Base-by-base conservation (phyloP, 1,139 yeast genomes). In the Insectozyma bohioensis region DNA sequence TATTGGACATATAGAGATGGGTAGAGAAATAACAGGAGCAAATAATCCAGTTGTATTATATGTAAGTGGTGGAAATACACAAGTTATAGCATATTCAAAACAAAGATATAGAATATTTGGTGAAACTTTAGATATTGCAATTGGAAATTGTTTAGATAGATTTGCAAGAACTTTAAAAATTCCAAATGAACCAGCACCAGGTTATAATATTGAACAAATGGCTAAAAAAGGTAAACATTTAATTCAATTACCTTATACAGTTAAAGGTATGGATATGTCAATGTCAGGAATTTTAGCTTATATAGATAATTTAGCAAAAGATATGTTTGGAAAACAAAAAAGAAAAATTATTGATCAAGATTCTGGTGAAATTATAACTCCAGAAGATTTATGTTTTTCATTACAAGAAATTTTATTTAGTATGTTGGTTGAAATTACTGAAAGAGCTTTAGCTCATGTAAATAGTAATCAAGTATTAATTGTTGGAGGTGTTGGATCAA, bases 1-100 rank as follows among this genome's bases (percentile, higher is more conserved):
- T 60, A 80, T 92, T 16, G 99, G 98, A 0, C 98, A 92, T 58
- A 92, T 92, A 39, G 99, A 94, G 55, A 92, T 92, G 99, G 99
- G 99, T 3, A 66, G 99, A 42, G 98, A 92, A 52, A 90, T 92
- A 50, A 92, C 99, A 0, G 95, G 95, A 4, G 97, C 98, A 0
- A 73, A 73, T 16, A 90, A 94, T 51, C 98, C 98, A 0, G 97
- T 92, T 31, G 98, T 92, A 10, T 67, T 92, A 33, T 92, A 92
- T 49, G 99, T 92, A 4, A 85, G 96, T 56, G 99, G 99, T 16
- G 98, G 99, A 26, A 92, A 92, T 57, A 94, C 99, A 4, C 99
- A 92, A 57, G 95, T 94, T 20, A 94, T 92, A 57, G 98, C 98
- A 5, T 92, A 92, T 56, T 85, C 96, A 3, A 85, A 84, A 48